Percentiles rank a stretch among this genome's conserved stretches.
Conservation (phyloP, 352 stramenopile genomes). For the Globisporangium middletonii region DNA sequence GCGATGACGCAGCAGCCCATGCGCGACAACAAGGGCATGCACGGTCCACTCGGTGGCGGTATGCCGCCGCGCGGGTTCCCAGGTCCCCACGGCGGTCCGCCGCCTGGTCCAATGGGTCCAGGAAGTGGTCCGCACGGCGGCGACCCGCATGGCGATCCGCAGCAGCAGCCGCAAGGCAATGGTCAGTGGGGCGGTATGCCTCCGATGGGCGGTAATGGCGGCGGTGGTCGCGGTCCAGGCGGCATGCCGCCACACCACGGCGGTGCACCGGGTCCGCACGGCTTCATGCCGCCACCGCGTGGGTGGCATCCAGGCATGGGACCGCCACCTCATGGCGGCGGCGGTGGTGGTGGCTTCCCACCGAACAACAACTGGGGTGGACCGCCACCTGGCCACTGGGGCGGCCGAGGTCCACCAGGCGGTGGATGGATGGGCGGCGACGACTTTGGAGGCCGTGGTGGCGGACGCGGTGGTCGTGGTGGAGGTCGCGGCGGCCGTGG, state of each 20-base stretch:
- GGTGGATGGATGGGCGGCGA: slow-evolving; percentile 47
- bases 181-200: slow-evolving; percentile 6
- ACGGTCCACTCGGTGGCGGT: slow-evolving; percentile 17
- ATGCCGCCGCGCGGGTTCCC: slow-evolving; percentile 20
- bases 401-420: slow-evolving; percentile 24
- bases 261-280: slow-evolving; percentile 16
- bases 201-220: slow-evolving; percentile 12
- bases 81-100: not conserved
- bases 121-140: slow-evolving; percentile 1
- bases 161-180: too few species aligned
- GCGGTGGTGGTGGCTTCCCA: slow-evolving; percentile 20
- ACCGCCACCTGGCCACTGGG: slow-evolving; percentile 40
- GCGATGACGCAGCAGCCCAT: slow-evolving; percentile 40
- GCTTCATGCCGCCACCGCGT: slow-evolving; percentile 55
- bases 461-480: slow-evolving; percentile 27
- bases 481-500: slow-evolving; percentile 17
- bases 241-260: slow-evolving; percentile 7
- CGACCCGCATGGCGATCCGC: not conserved
- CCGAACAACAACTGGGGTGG: slow-evolving; percentile 26
- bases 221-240: slow-evolving; percentile 21
- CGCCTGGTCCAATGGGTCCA: slow-evolving; percentile 8
- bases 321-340: slow-evolving; percentile 21
- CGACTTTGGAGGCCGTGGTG: slow-evolving; percentile 19
- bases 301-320: slow-evolving; percentile 74
- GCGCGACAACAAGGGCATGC: slow-evolving; percentile 16